Evolutionary conservation across 305 asterid species (phyloP).

Genomic region (Ilex paraguariensis): DNA sequence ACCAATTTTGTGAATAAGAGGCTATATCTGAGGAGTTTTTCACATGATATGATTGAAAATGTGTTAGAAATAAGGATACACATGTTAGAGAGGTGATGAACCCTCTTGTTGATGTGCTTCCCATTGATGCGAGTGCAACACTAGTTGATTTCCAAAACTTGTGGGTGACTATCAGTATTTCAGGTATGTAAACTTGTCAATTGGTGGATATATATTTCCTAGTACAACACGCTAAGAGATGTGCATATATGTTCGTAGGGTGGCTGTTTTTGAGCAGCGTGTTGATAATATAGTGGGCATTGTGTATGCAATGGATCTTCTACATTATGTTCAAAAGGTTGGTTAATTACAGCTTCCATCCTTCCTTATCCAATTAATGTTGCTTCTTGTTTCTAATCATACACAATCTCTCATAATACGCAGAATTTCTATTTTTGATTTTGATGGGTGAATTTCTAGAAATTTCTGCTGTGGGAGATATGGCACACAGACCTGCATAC

Average conservation of each 20-base stretch:
- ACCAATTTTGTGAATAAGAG: background rate
- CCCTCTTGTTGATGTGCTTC: slow-evolving; percentile 95
- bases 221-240: slow-evolving; percentile 13
- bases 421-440: slow-evolving; percentile 58
- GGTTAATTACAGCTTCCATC: slow-evolving; percentile 20
- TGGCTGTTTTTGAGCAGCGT: slow-evolving; percentile 96
- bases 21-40: slow-evolving; percentile 21
- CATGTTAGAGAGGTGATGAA: slow-evolving; percentile 99
- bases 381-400: slow-evolving; percentile 27
- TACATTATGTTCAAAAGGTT: slow-evolving; percentile 93
- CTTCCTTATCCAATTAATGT: slow-evolving; percentile 16
- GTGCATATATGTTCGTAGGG: slow-evolving; percentile 46
- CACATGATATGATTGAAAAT: slow-evolving; percentile 98
- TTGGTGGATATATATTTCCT: too few species aligned
- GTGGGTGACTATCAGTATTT: slow-evolving; percentile 97
- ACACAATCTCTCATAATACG: slow-evolving; percentile 42
- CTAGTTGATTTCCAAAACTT: slow-evolving; percentile 88
- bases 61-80: slow-evolving; percentile 97
- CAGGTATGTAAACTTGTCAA: slow-evolving; percentile 36
- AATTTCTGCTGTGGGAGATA: slow-evolving; percentile 77
- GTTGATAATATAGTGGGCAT: slow-evolving; percentile 97
- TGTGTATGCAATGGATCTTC: slow-evolving; percentile 99
- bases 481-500: slow-evolving; percentile 98
- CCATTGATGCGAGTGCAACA: slow-evolving; percentile 87
- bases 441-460: slow-evolving; percentile 95